Base-by-base conservation (phyloP, 2,329 filamentous ascomycete genomes). In the Rutstroemia sp. region DNA sequence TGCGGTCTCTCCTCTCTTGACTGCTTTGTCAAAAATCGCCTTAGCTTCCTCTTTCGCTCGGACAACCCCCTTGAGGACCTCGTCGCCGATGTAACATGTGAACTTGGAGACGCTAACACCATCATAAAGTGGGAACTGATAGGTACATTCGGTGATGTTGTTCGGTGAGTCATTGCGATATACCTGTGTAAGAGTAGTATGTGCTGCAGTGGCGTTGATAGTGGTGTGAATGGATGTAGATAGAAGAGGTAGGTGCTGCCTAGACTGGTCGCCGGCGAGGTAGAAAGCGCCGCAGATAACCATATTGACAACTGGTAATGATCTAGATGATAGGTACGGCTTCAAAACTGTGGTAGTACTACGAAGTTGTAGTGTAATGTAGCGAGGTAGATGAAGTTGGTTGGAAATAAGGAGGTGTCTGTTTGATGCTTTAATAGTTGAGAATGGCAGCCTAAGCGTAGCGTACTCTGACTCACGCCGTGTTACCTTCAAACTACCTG, bases 121-220 rank as follows among this genome's bases (percentile, higher is more conserved):
- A 65, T 89, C 84, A 60, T 86, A 88, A 0, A 91, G 74, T 0
- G 87, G 87, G 60, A 91, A 90, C 0, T 78, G 77, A 67, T 91
- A 91, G 14, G 75, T 74, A 16, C 83, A 76, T 65, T 88, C 73
- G 8, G 73, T 65, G 58, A 84, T 77, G 9, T 72, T 67, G 2
- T 69, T 63, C 1, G 63, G 50, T 2, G 75, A 74, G 0, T 81
- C 76, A 60, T 88, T 89, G 62, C 75, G 68, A 62, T 87, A 90
- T 0, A 73, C 83, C 68, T 89, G 76, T 0, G 70, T 76, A 44
- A 80, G 70, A 1, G 69, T 70, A 9, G 76, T 79, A 27, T 74
- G 70, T 1, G 75, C 76, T 16, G 72, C 61, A 39, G 77, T 78
- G 2, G 81, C 76, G 5, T 82, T 71, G 48, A 89, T 83, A 7